Base-by-base conservation (phyloP, 2,329 filamentous ascomycete genomes). In the Fusarium oxysporum region DNA sequence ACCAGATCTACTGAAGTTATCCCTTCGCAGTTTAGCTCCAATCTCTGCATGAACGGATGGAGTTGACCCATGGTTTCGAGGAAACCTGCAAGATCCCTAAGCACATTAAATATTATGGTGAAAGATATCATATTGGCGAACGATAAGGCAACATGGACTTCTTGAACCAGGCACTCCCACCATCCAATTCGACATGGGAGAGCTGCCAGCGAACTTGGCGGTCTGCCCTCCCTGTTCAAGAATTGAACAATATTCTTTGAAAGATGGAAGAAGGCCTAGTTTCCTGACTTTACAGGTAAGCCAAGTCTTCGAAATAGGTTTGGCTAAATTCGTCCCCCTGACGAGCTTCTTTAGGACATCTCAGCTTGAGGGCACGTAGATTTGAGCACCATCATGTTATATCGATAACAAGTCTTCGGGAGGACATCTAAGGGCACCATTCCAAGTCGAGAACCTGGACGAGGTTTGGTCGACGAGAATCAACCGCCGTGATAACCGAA, bases 391-490 rank as follows among this genome's bases (percentile, higher is more conserved):
- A n/a, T 13, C 19, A 32, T 11, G 35, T 45, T 30, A 62, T 65
- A 3, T 71, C 53, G 4, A 73, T 25, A 21, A 65, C 19, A 3
- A 65, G 53, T 17, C 9, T 6, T 53, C 6, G 50, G 4, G 70
- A 60, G 14, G 23, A 35, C 2, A 11, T 5, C 17, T 23, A n/a
- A 33, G 23, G 1, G 6, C 33, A 13, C 72, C 63, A 73, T 7
- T 17, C 1, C 2, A 72, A 1, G 1, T 37, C 16, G 10, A 75
- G 60, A 7, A 53, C 58, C 32, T 25, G 23, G 8, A 75, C 59
- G 23, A 62, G 28, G 3, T 8, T 17, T 13, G 16, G 50, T 4
- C 70, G 62, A 13, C 35, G 40, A 38, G 65, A 65, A 17, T 60
- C 48, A 5, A 66, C 37, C 3, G 44, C 32, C 9, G n/a, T 2